Base-by-base conservation (phyloP, 768 basidiomycete genomes). In the Pleurotus salmoneostramineus region DNA sequence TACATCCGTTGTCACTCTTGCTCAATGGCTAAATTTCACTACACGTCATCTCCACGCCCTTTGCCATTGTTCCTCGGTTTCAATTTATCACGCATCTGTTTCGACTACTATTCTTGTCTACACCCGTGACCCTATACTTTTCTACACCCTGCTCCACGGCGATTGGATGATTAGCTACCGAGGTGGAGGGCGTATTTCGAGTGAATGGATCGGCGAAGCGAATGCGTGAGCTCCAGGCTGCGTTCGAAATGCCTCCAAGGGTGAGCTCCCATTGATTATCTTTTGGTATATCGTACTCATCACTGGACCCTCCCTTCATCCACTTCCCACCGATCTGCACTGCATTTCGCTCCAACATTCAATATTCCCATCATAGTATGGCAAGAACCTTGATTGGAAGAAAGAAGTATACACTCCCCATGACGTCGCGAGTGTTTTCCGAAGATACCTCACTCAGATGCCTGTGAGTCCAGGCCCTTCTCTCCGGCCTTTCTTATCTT, bases 341-440 rank as follows among this genome's bases (percentile, higher is more conserved):
- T 17, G 10, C 31, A 5, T 7, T 15, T 31, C 10, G 58, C 44
- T 46, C 46, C 59, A 37, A 58, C 44, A 27, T 31, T 3, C n/a
- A n/a, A 40, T 3, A n/a, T n/a, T n/a, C 21, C 12, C 55, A 54
- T 33, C 48, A 34, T 65, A 96, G 95, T 99, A 93, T 64, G 96
- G 96, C 59, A 98, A 97, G 73, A 83, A 85, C 55, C 76, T 99
- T 43, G 90, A 97, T 63, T 98, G 96, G 95, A 88, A 86, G 66
- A 76, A 83, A 59, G 87, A 91, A 65, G 77, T 81, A 15, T 98
- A 89, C 69, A 96, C 89, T n/a, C 83, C 93, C 11, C 96, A 99
- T 69, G 96, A 99, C 69, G 94, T 97, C 51, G 96, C 96, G 15
- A 97, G 92, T 64, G 94, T 99, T 56, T 94, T 98, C 67, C 83